These are phyloP conservation scores for Misopates orontium DNA, from an alignment of 257 asterid genomes.

Conservation along the genomic window DNA sequence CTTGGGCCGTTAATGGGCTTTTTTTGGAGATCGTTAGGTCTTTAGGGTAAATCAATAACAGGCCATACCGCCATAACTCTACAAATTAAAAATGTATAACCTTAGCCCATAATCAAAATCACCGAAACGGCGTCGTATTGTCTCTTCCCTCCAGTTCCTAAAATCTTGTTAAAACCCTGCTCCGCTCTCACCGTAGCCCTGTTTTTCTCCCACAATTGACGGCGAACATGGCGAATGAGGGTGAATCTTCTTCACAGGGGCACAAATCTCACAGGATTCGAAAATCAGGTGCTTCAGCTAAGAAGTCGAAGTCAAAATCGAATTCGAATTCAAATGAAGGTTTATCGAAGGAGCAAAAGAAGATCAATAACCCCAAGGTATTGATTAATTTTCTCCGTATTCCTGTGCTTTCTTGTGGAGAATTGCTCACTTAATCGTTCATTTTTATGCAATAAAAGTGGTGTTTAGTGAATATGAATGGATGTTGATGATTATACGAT, in stretches of 20 bases:
- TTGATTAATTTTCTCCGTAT: background rate
- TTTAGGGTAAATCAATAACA: too few relatives aligned
- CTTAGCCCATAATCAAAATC: too few relatives aligned
- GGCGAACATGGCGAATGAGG: background rate
- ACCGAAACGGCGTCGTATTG: too few relatives aligned
- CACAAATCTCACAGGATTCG: slow-evolving; percentile 79
- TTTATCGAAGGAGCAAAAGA: slow-evolving; percentile 53
- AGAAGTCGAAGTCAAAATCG: slow-evolving; percentile 64
- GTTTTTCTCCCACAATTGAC: background rate
- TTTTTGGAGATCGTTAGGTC: too few relatives aligned
- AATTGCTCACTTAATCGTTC: background rate
- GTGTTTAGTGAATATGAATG: too few relatives aligned
- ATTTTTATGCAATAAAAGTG: background rate
- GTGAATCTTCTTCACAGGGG: slow-evolving; percentile 36
- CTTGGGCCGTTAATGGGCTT: too few relatives aligned
- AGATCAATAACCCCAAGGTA: slow-evolving; percentile 63
- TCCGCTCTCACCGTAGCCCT: background rate
- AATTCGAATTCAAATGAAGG: slow-evolving; percentile 37
- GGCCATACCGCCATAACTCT: background rate
- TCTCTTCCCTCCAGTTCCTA: background rate
- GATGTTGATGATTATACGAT: too few relatives aligned
- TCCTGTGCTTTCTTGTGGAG: background rate
- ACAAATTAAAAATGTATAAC: too few relatives aligned
- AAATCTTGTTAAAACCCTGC: background rate
- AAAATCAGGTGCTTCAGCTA: slow-evolving; percentile 76